These are phyloP conservation scores for Schwanniomyces pseudopolymorphus DNA, from an alignment of 805 yeast species.

Conservation along the genomic window DNA sequence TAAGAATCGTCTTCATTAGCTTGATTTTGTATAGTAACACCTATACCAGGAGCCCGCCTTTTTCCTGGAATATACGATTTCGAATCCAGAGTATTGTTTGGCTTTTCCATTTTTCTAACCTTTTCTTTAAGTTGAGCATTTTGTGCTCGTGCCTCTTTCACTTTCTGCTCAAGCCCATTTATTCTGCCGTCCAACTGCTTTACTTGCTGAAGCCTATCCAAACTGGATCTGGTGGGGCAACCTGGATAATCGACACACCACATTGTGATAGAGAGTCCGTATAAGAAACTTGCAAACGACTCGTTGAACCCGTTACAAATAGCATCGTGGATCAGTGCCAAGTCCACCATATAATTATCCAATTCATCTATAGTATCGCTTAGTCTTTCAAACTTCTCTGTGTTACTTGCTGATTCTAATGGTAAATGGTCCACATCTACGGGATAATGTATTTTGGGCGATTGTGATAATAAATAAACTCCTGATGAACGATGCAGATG, in stretches of 20 bases:
- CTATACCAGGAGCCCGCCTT: background rate
- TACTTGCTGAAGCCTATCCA: slow-evolving; percentile 28
- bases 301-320: slow-evolving; percentile 67
- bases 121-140: slow-evolving; percentile 23
- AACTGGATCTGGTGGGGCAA: slow-evolving; percentile 33
- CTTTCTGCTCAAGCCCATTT: slow-evolving; percentile 15
- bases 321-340: slow-evolving; percentile 61
- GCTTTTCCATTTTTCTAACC: slow-evolving; percentile 8
- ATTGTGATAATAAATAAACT: slow-evolving; percentile 34
- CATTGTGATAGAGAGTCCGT: slow-evolving; percentile 81
- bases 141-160: slow-evolving; percentile 18
- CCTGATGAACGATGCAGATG: slow-evolving; percentile 36
- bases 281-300: slow-evolving; percentile 70
- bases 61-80: background rate
- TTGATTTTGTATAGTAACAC: background rate
- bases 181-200: slow-evolving; percentile 22
- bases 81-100: background rate
- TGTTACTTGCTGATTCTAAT: slow-evolving; percentile 36
- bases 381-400: slow-evolving; percentile 43
- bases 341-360: slow-evolving; percentile 55
- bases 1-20: slow-evolving; percentile 21
- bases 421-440: slow-evolving; percentile 41
- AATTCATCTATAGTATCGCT: slow-evolving; percentile 54
- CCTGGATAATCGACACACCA: slow-evolving; percentile 78
- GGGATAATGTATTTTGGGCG: slow-evolving; percentile 48